These are phyloP conservation scores for Barnettozyma sp. DNA, from an alignment of 805 yeast genomes.

Conservation along the genomic window DNA sequence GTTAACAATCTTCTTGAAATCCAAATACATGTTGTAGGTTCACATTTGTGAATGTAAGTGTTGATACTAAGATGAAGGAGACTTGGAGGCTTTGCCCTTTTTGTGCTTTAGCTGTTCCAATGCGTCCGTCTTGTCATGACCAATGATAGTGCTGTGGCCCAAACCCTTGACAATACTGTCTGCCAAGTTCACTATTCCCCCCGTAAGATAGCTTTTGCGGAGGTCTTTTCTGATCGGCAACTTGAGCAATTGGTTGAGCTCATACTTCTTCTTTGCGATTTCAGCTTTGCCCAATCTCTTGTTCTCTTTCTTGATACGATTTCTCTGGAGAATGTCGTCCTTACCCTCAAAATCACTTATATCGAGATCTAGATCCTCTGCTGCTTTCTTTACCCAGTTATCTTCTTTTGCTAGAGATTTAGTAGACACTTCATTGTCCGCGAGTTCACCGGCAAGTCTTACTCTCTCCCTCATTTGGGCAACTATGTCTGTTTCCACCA, in stretches of 20 bases:
- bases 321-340: conserved; percentile 59
- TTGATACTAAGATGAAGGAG: too few relatives aligned
- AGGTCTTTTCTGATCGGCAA: conserved; percentile 54
- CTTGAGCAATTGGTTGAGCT: conserved; percentile 46
- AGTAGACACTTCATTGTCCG: conserved; percentile 59
- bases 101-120: conserved; percentile 45
- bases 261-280: conserved; percentile 37
- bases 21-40: too few relatives aligned
- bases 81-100: conserved; percentile 1
- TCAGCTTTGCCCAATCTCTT: conserved; percentile 49
- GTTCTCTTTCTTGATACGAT: conserved; percentile 47
- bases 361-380: conserved; percentile 85
- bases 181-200: conserved; percentile 73
- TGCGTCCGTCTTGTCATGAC: conserved; percentile 63
- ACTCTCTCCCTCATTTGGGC: conserved; percentile 66
- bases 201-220: conserved; percentile 70
- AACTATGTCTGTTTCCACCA: conserved; percentile 70
- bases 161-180: conserved; percentile 63
- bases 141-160: conserved; percentile 62
- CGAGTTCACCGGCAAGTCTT: conserved; percentile 60
- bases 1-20: too few relatives aligned
- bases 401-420: conserved; percentile 61
- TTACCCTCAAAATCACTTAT: conserved; percentile 56
- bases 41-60: too few relatives aligned
- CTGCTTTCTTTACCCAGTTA: conserved; percentile 83